These are phyloP conservation scores for Fistulifera solaris DNA, from an alignment of 108 stramenopile species.

Conservation along the genomic window DNA sequence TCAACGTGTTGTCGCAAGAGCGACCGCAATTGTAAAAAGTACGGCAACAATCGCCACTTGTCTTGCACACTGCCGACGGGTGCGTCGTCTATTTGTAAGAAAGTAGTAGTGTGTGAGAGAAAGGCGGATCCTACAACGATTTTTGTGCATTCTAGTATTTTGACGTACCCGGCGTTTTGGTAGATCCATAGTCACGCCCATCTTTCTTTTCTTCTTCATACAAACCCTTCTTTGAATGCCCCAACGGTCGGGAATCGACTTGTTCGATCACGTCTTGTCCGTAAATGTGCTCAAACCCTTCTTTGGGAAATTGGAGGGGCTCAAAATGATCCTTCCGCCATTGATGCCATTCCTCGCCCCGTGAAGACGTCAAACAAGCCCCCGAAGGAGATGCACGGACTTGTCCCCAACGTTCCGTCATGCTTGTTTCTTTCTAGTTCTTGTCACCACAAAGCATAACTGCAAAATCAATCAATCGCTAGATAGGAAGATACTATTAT, in stretches of 20 bases:
- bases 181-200: slow-evolving; percentile 58
- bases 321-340: slow-evolving; percentile 28
- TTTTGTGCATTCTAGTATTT: background rate
- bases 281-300: slow-evolving; percentile 69
- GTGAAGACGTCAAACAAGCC: slow-evolving; percentile 26
- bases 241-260: slow-evolving; percentile 20
- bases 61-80: slow-evolving; percentile 84
- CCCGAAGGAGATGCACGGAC: slow-evolving; percentile 47
- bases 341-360: slow-evolving; percentile 23
- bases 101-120: background rate
- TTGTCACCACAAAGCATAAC: too few relatives aligned
- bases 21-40: slow-evolving; percentile 86
- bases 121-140: background rate
- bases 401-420: slow-evolving; percentile 22
- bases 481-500: too few relatives aligned
- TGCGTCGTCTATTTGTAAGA: slow-evolving; percentile 40
- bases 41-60: slow-evolving; percentile 94
- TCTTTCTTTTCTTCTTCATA: slow-evolving; percentile 17
- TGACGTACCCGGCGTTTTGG: slow-evolving; percentile 36
- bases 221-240: slow-evolving; percentile 4
- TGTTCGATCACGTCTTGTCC: slow-evolving; percentile 46
- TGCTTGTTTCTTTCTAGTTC: background rate
- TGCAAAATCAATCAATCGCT: too few relatives aligned
- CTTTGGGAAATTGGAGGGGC: slow-evolving; percentile 36
- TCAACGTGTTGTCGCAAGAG: slow-evolving; percentile 98